Evolutionary conservation across 2,329 filamentous ascomycete species (phyloP), one percentile per base, ranked within the genome.

Genomic region (Gliomastix tumulicola): DNA sequence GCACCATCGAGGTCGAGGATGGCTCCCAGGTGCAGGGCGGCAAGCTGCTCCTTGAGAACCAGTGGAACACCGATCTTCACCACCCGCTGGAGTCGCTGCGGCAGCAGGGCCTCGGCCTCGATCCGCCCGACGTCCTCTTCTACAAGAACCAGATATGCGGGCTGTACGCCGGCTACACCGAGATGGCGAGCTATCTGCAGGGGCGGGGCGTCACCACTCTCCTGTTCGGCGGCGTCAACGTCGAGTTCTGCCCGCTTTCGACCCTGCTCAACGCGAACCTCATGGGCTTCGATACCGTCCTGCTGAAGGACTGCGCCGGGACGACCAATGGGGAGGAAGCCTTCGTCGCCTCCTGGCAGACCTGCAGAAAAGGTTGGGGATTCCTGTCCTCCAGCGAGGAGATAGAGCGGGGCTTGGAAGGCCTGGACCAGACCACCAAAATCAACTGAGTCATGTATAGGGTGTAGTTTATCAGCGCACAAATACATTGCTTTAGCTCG

Each of bases 61-160:
- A 59, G 9, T 79, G 76, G 76, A 80, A 79, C 51, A 62, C 71
- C 19, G 63, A 55, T 5, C 54, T 79, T 8, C 72, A 69, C 43
- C 57, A 58, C 8, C 60, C 67, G 10, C 56, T 78, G 17, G 25
- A 56, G 62, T 22, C 50, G 42, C 7, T 50, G 59, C 15, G 62
- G 64, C 33, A 40, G n/a, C 55, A 22, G 44, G 56, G 34, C 54
- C 54, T 7, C 10, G 18, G 36, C 13, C 34, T 39, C n/a, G n/a
- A n/a, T n/a, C n/a, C n/a, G 7, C 39, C 41, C 17, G 74, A 80
- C 47, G 54, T 73, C 9, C 65, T 63, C 49, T 65, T 74, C 41
- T 55, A 71, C 46, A 80, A 80, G 58, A 71, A 76, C 44, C 62
- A 75, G 16, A 71, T 78, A 60, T 74, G 68, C 16, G 76, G 73